Evolutionary conservation across 305 asterid genomes (phyloP).

Genomic region (Rubia peregrina): DNA sequence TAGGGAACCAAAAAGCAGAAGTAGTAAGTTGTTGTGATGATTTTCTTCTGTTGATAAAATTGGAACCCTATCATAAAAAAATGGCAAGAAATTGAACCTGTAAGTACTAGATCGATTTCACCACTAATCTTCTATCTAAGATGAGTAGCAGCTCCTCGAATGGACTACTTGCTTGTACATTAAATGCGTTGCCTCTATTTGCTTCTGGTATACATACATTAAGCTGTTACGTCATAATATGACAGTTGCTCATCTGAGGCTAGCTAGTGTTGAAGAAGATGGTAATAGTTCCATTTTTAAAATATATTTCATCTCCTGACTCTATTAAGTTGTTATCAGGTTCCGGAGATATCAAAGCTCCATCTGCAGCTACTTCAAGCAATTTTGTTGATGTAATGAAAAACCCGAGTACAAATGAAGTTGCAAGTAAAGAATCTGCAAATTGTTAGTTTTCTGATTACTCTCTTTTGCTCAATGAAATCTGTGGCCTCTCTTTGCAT

Average conservation of each 20-base stretch:
- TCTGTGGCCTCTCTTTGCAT: not conserved
- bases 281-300: not conserved
- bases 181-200: not conserved
- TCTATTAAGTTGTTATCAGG: slow-evolving; percentile 6
- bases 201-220: not conserved
- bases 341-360: not conserved
- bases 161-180: not conserved
- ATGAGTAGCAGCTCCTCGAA: not conserved
- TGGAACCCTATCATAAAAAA: not conserved
- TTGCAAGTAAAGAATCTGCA: not conserved
- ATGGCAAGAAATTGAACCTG: not conserved
- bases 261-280: not conserved
- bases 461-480: not conserved
- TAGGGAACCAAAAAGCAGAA: not conserved
- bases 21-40: not conserved
- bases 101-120: not conserved
- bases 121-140: not conserved
- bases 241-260: not conserved
- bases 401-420: not conserved
- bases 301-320: not conserved
- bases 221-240: not conserved
- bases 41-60: not conserved
- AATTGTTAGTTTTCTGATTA: slow-evolving; percentile 8
- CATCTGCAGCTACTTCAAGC: not conserved
- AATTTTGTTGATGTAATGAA: slow-evolving; percentile 4